Base-by-base conservation (phyloP, 805 yeast genomes). In the Lachancea quebecensis region DNA sequence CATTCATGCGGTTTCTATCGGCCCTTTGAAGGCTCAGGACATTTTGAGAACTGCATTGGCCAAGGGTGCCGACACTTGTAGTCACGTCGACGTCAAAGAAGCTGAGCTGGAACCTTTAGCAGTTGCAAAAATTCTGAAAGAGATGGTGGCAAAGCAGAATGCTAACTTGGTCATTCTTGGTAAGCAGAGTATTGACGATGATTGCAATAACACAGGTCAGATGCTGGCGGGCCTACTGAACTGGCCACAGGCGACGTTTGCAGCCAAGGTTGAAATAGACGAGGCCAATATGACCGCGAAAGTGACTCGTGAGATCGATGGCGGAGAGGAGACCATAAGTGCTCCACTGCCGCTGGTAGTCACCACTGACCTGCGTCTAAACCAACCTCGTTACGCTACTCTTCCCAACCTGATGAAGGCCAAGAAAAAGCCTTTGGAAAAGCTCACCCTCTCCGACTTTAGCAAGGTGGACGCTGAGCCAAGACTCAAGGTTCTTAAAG, bases 351-450 rank as follows among this genome's bases (percentile, higher is more conserved):
- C 99, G 35, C 59, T 89, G 71, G 77, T 93, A 44, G 78, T 93
- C 56, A 90, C 97, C 25, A 84, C 98, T 2, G 99, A 93, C 65
- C 74, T 93, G 56, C 82, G 99, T 66, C 77, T 93, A 60, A 93
- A 93, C 65, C 93, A 80, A 62, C 99, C 99, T 37, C 81, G 97
- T 57, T 93, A 88, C 59, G 96, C 95, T n/a, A 79, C 95, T 11
- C 74, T 93, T 61, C 97, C 96, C 49, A 93, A 91, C 66, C 78
- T 90, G 71, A 93, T 93, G 98, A 93, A 93, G 73, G 98, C 98
- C 45, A 93, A 93, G 74, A 90, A 90, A 79, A 90, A 88, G 74
- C 96, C 96, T 3, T 73, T 90, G 63, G 87, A 80, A 73, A 78
- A 59, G 64, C 78, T 66, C 67, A 75, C 70, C 65, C 66, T 81